Evolutionary conservation across 257 asterid species (phyloP).

Genomic region (Nyctanthes arbortristis): DNA sequence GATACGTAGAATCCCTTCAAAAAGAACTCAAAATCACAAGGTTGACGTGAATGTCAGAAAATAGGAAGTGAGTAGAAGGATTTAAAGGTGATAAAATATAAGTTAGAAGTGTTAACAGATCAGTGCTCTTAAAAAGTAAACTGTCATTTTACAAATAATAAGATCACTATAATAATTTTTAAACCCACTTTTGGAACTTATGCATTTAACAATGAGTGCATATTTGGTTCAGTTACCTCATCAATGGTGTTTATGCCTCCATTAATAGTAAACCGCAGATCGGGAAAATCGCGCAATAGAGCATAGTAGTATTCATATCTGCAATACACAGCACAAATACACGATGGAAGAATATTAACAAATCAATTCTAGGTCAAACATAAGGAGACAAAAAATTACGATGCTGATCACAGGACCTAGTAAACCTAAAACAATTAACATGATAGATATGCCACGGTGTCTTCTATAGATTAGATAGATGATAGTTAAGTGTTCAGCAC

Average conservation of each 20-base stretch:
- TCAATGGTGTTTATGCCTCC: constrained; percentile 87
- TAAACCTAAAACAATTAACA: not conserved
- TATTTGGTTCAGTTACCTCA: constrained; percentile 63
- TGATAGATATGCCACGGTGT: constrained; percentile 16
- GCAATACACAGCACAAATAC: constrained; percentile 15
- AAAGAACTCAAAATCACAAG: not conserved
- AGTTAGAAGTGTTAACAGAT: not conserved
- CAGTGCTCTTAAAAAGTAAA: constrained; percentile 1
- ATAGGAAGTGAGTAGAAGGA: not conserved
- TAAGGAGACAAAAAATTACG: constrained; percentile 11
- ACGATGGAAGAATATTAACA: not conserved
- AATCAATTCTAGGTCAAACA: constrained; percentile 1
- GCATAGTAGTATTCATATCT: constrained; percentile 96
- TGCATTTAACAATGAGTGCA: constrained; percentile 6
- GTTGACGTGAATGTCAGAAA: constrained; percentile 7
- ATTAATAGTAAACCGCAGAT: constrained; percentile 82
- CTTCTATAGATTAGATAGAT: constrained; percentile 2
- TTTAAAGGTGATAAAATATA: not conserved
- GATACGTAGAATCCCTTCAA: not conserved
- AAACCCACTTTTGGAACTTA: constrained; percentile 16
- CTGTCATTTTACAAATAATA: not conserved
- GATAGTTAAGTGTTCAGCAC: constrained; percentile 1
- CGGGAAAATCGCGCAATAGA: constrained; percentile 94
- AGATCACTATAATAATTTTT: constrained; percentile 4
- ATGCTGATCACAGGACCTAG: constrained; percentile 16